Base-by-base conservation (phyloP, 177 flowering plant species). In the Vitis hybrid region DNA sequence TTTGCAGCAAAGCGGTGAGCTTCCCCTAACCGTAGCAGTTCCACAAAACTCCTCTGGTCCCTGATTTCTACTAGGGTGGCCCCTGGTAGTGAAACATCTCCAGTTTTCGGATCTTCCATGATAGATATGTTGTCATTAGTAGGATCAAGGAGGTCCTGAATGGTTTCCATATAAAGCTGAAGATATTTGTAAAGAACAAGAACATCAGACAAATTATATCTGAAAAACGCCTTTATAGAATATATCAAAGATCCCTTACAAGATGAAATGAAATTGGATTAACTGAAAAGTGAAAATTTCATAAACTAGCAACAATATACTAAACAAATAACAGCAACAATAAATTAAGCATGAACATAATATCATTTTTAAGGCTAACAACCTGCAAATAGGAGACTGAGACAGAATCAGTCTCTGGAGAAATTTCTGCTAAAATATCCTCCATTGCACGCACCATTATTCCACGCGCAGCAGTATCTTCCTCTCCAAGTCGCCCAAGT, bases 381-480 rank as follows among this genome's bases (percentile, higher is more conserved):
- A 95, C 99, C 99, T 95, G 99, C 77, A 90, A 76, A 79, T 93
- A 95, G 67, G 97, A 93, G 61, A 93, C 93, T 13, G 81, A 84
- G 39, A 95, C 74, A 56, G 93, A 84, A 83, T 95, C 98, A 54
- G 81, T 85, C 72, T 93, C 98, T 13, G 76, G 80, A 64, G 91
- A 85, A 53, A 94, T 74, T 77, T 83, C 85, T 8, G 86, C 81
- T 48, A 95, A 74, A 70, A 95, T 95, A 73, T 93, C 97, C 72
- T 95, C 99, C 98, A 95, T 84, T 54, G 99, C 89, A 29, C 98
- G 97, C 29, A 91, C 93, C 98, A 91, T 93, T 67, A 95, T 95
- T 69, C 99, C 99, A 73, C 98, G 96, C 71, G 80, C 88, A 69
- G 98, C 86, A 9, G 89, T 86, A 61, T 95, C 99, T 78, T 90